Base-by-base conservation (phyloP, 148 eudicot genomes). In the Rhododendron simsii region DNA sequence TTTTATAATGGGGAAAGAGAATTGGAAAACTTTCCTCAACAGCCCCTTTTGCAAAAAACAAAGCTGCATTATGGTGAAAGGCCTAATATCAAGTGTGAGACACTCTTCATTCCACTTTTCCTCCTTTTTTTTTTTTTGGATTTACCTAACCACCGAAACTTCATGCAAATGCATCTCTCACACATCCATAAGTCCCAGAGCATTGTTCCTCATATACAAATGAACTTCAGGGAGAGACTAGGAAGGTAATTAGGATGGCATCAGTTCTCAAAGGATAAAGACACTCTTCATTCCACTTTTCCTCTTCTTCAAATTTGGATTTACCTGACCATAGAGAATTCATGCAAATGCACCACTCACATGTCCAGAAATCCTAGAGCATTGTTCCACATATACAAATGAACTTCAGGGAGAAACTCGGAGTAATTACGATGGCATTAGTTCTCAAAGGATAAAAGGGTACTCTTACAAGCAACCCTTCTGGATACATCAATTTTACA, bases 11-110 rank as follows among this genome's bases (percentile, higher is more conserved):
- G 89, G 53, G 94, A 92, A 33, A 92, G 93, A 85, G 98, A 96
- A 83, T 87, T 96, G 18, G 98, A 94, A 86, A 96, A 98, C 86
- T 89, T 94, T 80, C 94, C 98, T 71, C 89, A 84, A n/a, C 93
- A 90, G 45, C 85, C 92, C 12, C 37, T 92, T 41, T 81, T 81
- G 48, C 89, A 92, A 78, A 81, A 92, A 69, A 90, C 93, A 12
- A 87, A 91, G 37, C 87, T 96, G 57, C 90, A 92, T 80, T 93
- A 82, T 79, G 96, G 98, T 30, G 89, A 84, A 89, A 92, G 98
- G 88, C 98, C 96, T 78, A 89, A 93, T 92, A 47, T 51, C 6
- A 93, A 91, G 89, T 89, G 98, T 92, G 50, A 47, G 93, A 89
- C 98, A 65, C 37, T 57, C 23, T 14, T 41, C 33, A 82, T n/a